Conservation (phyloP, 495 filamentous ascomycete genomes). For the Acidomyces sp. region DNA sequence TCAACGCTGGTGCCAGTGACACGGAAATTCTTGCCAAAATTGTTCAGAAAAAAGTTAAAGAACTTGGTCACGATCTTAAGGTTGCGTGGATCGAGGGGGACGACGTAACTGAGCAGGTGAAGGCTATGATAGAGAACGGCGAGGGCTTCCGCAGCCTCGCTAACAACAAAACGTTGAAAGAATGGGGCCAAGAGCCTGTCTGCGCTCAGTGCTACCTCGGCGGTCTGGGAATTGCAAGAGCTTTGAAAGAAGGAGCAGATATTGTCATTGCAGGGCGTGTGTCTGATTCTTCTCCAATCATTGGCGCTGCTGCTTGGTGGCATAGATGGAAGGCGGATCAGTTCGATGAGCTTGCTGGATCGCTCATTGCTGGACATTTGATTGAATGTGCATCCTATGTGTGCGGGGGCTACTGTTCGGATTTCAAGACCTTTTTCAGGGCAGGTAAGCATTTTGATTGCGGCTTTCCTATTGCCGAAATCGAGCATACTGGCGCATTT, state of each 20-base stretch:
- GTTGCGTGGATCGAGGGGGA: constrained; percentile 26
- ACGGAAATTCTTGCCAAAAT: constrained; percentile 22
- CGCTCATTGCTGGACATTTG: constrained; percentile 24
- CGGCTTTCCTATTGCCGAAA: constrained; percentile 48
- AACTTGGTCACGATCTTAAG: constrained; percentile 19
- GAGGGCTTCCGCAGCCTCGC: no score
- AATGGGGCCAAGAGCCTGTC: constrained; percentile 22
- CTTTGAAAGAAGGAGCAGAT: constrained; percentile 23
- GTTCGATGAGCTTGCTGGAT: constrained; percentile 20
- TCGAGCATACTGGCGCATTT: constrained; percentile 35
- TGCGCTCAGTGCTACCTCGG: constrained; percentile 26
- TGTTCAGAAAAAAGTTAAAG: constrained; percentile 17
- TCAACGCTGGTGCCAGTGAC: constrained; percentile 24
- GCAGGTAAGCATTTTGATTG: constrained; percentile 35
- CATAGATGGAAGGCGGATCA: constrained; percentile 18
- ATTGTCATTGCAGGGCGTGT: constrained; percentile 26
- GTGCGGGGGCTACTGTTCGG: constrained; percentile 41
- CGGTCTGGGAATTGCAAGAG: constrained; percentile 22
- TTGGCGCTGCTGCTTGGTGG: constrained; percentile 23
- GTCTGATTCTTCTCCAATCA: constrained; percentile 24
- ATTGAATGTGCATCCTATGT: constrained; percentile 24
- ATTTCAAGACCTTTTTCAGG: no score
- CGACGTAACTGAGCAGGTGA: constrained; percentile 21
- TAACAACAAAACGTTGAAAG: no score
- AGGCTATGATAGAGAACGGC: constrained; percentile 20